phyloP scores from a whole-genome alignment of 495 filamentous ascomycete genomes.

The Podospora bellae-mahoneyi region DNA sequence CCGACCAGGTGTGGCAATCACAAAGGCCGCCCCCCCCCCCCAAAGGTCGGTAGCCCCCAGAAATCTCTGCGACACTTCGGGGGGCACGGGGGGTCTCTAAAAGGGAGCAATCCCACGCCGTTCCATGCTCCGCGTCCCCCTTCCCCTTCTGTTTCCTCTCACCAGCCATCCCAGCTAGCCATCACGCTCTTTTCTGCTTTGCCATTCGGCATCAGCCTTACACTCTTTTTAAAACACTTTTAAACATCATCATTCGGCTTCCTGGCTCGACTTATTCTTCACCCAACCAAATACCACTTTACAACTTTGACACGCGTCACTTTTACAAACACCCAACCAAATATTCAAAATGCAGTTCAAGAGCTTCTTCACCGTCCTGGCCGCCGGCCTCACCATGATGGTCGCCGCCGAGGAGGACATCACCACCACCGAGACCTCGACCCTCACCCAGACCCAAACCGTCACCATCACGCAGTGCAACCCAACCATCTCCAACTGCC shows the following conservation, averaged over 20 bases:
- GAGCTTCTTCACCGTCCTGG: constrained; percentile 35
- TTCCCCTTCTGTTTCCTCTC: constrained; percentile 20
- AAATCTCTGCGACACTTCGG: constrained; percentile 2
- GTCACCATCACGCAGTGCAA: constrained; percentile 50
- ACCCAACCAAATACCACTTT: neutral
- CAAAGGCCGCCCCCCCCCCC: constrained; percentile 3
- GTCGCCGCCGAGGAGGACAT: constrained; percentile 27
- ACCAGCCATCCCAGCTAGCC: constrained; percentile 27
- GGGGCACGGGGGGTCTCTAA: constrained; percentile 19
- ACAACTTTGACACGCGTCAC: too few species aligned
- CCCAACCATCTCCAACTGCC: constrained; percentile 44
- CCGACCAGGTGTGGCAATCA: constrained; percentile 10
- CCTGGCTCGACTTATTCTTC: constrained; percentile 9
- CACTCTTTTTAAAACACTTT: constrained; percentile 29
- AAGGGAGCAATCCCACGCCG: constrained; percentile 27
- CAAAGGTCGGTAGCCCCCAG: constrained; percentile 7
- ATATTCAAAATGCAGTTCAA: constrained; percentile 39
- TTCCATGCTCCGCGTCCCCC: constrained; percentile 20
- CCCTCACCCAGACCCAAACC: constrained; percentile 43
- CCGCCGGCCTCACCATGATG: constrained; percentile 31
- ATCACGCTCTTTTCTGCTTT: constrained; percentile 34
- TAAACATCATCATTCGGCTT: constrained; percentile 10
- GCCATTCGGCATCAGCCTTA: constrained; percentile 33
- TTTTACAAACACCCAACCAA: constrained; percentile 7
- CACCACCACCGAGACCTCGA: constrained; percentile 40